A percentile compares a stretch with the other conserved stretches of the same genome.
Conservation (phyloP, 2,329 filamentous ascomycete species). For the Diaporthe helianthi region DNA sequence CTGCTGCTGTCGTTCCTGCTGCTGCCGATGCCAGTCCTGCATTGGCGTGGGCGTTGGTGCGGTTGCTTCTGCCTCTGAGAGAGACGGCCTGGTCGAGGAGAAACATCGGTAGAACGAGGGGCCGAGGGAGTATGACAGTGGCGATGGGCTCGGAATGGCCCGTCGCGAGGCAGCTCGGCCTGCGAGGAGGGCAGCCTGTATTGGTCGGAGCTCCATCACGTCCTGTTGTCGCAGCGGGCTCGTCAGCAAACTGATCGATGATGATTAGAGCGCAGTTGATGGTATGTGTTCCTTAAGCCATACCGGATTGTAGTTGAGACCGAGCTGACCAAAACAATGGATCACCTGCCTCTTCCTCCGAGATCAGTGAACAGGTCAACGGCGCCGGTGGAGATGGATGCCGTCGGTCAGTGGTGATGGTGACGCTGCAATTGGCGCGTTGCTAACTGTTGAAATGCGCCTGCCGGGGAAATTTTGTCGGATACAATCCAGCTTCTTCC, state of each 20-base stretch:
- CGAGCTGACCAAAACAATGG: neutral
- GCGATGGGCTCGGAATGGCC: neutral
- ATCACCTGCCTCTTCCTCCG: neutral
- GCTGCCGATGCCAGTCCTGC: constrained; percentile 3
- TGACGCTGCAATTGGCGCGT: constrained; percentile 19
- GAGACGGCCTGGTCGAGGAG: constrained; percentile 17
- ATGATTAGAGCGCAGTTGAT: neutral
- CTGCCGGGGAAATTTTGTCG: constrained; percentile 23
- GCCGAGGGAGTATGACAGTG: neutral
- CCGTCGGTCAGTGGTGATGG: neutral
- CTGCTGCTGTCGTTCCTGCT: constrained; percentile 14
- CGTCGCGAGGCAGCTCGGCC: constrained; percentile 32
- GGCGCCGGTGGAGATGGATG: neutral
- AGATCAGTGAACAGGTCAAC: neutral
- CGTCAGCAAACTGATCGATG: neutral
- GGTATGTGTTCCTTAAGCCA: neutral
- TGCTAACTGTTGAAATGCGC: constrained; percentile 14
- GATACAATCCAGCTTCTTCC: neutral
- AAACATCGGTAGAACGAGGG: constrained; percentile 15
- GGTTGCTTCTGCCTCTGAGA: constrained; percentile 28
- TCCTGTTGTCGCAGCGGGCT: neutral
- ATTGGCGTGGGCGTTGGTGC: constrained; percentile 4
- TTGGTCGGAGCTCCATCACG: constrained; percentile 32
- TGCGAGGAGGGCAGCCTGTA: constrained; percentile 27
- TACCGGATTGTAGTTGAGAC: neutral